phyloP scores from a whole-genome alignment of 2,329 filamentous ascomycete species.

The Cladosporium sp. region DNA sequence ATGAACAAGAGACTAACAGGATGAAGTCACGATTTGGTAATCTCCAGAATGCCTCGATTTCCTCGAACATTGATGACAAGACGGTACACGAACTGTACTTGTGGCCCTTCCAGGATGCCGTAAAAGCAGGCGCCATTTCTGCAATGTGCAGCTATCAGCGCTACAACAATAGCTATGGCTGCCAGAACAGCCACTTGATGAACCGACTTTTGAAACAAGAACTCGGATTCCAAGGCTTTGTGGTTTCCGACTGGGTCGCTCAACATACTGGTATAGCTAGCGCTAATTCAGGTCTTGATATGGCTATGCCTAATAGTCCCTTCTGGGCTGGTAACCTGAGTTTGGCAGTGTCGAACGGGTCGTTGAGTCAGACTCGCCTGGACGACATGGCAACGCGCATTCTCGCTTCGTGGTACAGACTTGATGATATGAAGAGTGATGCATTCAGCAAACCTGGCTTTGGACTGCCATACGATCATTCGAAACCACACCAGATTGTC shows the following conservation, averaged over 20 bases:
- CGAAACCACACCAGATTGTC: slow-evolving; percentile 45
- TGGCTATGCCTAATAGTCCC: slow-evolving; percentile 23
- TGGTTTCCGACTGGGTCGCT: slow-evolving; percentile 48
- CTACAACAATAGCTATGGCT: slow-evolving; percentile 64
- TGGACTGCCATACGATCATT: slow-evolving; percentile 47
- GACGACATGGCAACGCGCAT: slow-evolving; percentile 32
- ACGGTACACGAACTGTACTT: slow-evolving; percentile 23
- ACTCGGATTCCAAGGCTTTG: slow-evolving; percentile 32
- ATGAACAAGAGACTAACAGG: slow-evolving; percentile 29
- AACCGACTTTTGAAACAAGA: slow-evolving; percentile 63
- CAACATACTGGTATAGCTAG: slow-evolving; percentile 26
- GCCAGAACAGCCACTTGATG: slow-evolving; percentile 57
- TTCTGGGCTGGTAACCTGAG: slow-evolving; percentile 22
- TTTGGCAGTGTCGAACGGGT: slow-evolving; percentile 30
- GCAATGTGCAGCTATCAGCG: slow-evolving; percentile 73
- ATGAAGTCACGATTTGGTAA: slow-evolving; percentile 18
- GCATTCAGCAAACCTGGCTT: slow-evolving; percentile 15
- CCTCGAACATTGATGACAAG: slow-evolving; percentile 36
- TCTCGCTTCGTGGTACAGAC: slow-evolving; percentile 25
- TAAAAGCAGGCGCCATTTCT: slow-evolving; percentile 59
- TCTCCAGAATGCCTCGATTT: slow-evolving; percentile 35
- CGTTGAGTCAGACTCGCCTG: slow-evolving; percentile 24
- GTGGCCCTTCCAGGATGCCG: slow-evolving; percentile 62
- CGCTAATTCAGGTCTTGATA: slow-evolving; percentile 28
- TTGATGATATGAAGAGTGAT: slow-evolving; percentile 14